Evolutionary conservation across 345 rosid genomes (phyloP), one percentile per base, ranked within the genome.

Genomic region (Kernera saxatilis): DNA sequence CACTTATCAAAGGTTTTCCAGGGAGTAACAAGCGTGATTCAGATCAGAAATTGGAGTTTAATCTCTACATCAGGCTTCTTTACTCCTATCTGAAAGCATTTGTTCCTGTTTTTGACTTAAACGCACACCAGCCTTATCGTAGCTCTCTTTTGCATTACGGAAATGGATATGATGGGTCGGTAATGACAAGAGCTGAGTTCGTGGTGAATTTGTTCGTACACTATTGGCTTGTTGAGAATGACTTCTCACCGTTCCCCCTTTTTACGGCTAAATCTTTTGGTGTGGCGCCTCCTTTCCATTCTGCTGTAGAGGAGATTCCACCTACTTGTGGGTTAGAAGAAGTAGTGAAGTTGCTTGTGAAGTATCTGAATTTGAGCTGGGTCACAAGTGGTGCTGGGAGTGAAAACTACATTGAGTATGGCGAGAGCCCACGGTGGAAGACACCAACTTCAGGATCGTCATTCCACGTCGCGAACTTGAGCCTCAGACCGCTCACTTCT

Each of bases 141-240:
- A 86, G 92, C 77, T 93, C 92, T 2, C 86, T 93, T 71, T 82
- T 93, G 82, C 89, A 91, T 80, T 81, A 89, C 59, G 68, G 79
- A 2, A 29, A 55, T 64, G 90, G 81, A n/a, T 68, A 69, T 77
- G 98, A 93, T 73, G 88, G 85, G 26, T 85, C 87, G 0, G 71
- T 81, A 9, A 67, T 83, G 77, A 19, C 71, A 48, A 77, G 81
- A 49, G 97, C 96, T 1, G 92, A 88, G 83, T 89, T 93, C 72
- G 63, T 93, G 66, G 97, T 91, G n/a, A 82, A 82, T 69, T 35
- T 83, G 0, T 82, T 93, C 26, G 78, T 89, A 71, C 83, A 91
- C 27, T 93, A 87, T 73, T 93, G 98, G 98, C 78, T 93, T 74
- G 88, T 89, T 75, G 96, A 89, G 58, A 91, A 85, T 80, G 97